Evolutionary conservation across 106 monocot species (phyloP).

Genomic region (Dendrobium catenatum): DNA sequence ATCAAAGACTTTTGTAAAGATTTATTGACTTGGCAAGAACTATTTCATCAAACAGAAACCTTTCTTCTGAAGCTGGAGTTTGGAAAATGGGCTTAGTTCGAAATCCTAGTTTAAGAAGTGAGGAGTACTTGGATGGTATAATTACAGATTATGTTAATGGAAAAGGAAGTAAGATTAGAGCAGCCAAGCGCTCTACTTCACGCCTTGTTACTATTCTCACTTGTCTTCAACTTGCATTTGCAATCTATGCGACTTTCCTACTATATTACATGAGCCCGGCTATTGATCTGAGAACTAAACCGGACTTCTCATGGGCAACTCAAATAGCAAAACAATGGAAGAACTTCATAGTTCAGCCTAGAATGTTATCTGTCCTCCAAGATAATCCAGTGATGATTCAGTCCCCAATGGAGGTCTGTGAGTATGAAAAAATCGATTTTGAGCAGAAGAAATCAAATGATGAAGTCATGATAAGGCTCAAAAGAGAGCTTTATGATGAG

Average conservation of each 20-base stretch:
- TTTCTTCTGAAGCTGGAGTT: background rate
- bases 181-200: constrained; percentile 24
- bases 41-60: background rate
- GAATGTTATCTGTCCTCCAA: constrained; percentile 33
- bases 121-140: constrained; percentile 73
- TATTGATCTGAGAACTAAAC: constrained; percentile 66
- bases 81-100: constrained; percentile 58
- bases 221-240: constrained; percentile 78
- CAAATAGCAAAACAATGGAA: constrained; percentile 77
- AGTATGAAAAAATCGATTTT: constrained; percentile 83
- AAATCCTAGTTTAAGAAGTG: constrained; percentile 54
- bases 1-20: background rate
- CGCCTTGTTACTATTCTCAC: constrained; percentile 78
- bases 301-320: constrained; percentile 85
- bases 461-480: constrained; percentile 70
- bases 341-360: constrained; percentile 55
- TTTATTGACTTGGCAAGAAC: background rate
- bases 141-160: constrained; percentile 61
- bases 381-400: constrained; percentile 7
- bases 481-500: constrained; percentile 77
- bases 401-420: constrained; percentile 58
- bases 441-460: constrained; percentile 89
- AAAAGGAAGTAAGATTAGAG: constrained; percentile 32
- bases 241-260: constrained; percentile 92
- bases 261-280: constrained; percentile 98